These are phyloP conservation scores for Hypoxylon sp. DNA, from an alignment of 2,329 filamentous ascomycete species.

Conservation along the genomic window DNA sequence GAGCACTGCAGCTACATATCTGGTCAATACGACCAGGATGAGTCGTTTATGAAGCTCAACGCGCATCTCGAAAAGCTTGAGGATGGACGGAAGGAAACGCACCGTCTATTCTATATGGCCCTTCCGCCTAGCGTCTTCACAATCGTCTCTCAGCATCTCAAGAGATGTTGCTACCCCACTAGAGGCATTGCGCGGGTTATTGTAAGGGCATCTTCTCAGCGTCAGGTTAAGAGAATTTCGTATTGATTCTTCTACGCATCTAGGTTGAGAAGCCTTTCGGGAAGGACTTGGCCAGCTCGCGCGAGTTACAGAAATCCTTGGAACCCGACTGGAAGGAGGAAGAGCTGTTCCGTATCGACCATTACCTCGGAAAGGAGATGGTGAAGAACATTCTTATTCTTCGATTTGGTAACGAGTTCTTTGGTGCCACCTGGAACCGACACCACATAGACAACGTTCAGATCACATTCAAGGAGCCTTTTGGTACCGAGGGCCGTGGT, in stretches of 20 bases:
- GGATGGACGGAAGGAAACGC: conserved; percentile 82
- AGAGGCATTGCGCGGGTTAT: conserved; percentile 94
- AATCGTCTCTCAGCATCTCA: conserved; percentile 95
- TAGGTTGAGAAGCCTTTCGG: conserved; percentile 99
- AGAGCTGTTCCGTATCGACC: conserved; percentile 98
- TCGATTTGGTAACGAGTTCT: conserved; percentile 98
- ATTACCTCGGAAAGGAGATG: conserved; percentile 99
- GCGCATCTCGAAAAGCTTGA: conserved; percentile 89
- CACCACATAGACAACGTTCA: conserved; percentile 99
- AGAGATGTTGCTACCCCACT: conserved; percentile 95
- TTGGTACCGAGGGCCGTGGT: conserved; percentile 96
- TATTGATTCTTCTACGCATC: conserved; percentile 28
- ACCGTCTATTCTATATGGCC: conserved; percentile 99
- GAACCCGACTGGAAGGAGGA: conserved; percentile 99
- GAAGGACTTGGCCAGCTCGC: conserved; percentile 94
- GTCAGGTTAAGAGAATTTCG: conserved; percentile 11
- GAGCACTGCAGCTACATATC: conserved; percentile 91
- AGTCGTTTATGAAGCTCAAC: conserved; percentile 88
- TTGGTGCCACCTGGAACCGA: conserved; percentile 98
- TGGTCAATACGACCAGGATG: conserved; percentile 98
- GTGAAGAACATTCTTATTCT: conserved; percentile 99
- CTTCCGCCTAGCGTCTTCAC: conserved; percentile 98
- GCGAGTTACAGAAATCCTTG: conserved; percentile 93
- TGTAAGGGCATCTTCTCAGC: conserved; percentile 66
- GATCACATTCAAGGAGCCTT: conserved; percentile 99